Conservation (phyloP, 345 rosid species). For the Arabis alpina region DNA sequence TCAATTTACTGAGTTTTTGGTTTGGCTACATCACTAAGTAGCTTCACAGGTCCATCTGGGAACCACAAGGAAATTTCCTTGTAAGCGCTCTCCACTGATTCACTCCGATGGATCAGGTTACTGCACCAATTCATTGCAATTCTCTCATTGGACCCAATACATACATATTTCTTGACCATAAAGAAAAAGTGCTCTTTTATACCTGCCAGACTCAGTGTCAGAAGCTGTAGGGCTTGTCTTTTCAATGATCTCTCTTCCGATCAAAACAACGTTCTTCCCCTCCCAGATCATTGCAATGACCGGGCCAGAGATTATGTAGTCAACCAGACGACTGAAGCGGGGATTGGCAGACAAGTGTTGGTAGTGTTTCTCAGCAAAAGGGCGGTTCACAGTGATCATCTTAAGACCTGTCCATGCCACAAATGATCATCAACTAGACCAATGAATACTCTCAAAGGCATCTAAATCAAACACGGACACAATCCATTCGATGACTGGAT, state of each 20-base stretch:
- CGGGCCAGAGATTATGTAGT: conserved; percentile 94
- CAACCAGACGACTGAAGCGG: conserved; percentile 82
- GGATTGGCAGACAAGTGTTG: conserved; percentile 78
- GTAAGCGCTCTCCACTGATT: conserved; percentile 72
- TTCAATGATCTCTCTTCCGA: conserved; percentile 85
- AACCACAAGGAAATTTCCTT: conserved; percentile 97
- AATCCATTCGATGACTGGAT: no score
- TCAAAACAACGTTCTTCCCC: conserved; percentile 79
- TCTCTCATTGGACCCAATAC: no score
- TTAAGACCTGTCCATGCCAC: conserved; percentile 59
- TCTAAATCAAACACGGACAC: no score
- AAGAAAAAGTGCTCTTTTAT: no score
- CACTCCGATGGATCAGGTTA: conserved; percentile 87
- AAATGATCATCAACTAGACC: no score
- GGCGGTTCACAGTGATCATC: conserved; percentile 61
- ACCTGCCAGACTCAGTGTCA: conserved; percentile 93
- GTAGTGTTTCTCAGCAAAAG: conserved; percentile 92
- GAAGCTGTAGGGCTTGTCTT: conserved; percentile 90
- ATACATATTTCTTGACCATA: no score
- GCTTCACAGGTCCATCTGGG: conserved; percentile 67
- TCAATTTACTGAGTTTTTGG: no score
- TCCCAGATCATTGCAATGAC: conserved; percentile 98
- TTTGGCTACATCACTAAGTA: no score
- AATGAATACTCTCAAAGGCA: no score
- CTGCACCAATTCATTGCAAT: no score